Conservation (phyloP, 805 yeast species). For the Vanderwaltozyma tropicalis region DNA sequence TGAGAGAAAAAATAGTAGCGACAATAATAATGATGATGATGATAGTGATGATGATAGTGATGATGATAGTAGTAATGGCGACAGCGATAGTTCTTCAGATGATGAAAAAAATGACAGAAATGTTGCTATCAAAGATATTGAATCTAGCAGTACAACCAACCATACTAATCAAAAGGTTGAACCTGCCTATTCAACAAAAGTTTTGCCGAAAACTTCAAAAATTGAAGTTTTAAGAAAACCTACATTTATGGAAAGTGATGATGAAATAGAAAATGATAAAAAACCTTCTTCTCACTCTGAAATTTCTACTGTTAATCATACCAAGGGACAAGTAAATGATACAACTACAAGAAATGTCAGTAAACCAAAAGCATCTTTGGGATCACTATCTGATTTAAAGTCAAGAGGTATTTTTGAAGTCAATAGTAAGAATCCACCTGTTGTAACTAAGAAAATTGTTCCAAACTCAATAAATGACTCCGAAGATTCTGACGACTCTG, state of each 20-base stretch:
- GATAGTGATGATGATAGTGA: background rate
- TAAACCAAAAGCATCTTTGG: background rate
- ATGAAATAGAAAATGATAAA: background rate
- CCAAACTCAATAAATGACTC: background rate
- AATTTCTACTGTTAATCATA: background rate
- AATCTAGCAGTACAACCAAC: background rate
- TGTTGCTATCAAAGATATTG: background rate
- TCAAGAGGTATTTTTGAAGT: background rate
- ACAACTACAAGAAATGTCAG: background rate
- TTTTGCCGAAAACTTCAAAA: conserved; percentile 22
- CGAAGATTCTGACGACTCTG: background rate
- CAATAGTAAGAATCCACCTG: background rate
- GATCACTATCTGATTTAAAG: background rate
- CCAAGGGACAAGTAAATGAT: background rate
- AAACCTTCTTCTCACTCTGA: background rate
- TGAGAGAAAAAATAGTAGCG: background rate
- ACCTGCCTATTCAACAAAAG: too few species aligned
- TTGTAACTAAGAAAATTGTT: too few species aligned
- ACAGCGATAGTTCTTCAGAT: background rate
- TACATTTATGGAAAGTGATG: background rate
- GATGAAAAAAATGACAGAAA: background rate
- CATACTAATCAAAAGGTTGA: conserved; percentile 22
- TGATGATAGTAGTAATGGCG: conserved; percentile 10
- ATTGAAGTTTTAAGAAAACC: conserved; percentile 1
- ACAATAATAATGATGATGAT: background rate